Percentiles rank a stretch among this genome's conserved stretches.
Evolutionary conservation across 305 asterid species (phyloP).

Genomic region (Nicotiana rustica): DNA sequence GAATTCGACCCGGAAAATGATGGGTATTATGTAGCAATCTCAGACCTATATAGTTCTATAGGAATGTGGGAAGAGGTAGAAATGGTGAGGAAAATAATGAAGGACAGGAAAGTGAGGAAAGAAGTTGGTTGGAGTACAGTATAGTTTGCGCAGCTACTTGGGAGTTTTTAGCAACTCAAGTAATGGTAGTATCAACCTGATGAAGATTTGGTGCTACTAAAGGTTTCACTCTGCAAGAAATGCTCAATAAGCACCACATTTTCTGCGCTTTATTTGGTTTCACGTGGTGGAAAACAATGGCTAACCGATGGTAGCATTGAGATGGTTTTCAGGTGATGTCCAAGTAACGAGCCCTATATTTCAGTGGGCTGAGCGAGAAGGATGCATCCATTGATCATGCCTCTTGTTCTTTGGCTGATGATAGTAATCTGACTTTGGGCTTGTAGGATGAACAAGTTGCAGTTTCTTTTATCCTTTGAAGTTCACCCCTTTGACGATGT

Average conservation of each 20-base stretch:
- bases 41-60: slow-evolving; percentile 70
- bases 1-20: slow-evolving; percentile 81
- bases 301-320: slow-evolving; percentile 18
- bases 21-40: slow-evolving; percentile 68
- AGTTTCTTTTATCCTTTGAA: neutral
- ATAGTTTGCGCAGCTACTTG: slow-evolving; percentile 31
- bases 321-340: slow-evolving; percentile 10
- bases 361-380: neutral
- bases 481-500: neutral
- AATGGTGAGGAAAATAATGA: slow-evolving; percentile 62
- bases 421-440: neutral
- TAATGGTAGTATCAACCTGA: neutral
- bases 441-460: neutral
- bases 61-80: slow-evolving; percentile 81
- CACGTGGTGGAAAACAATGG: neutral
- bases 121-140: slow-evolving; percentile 76
- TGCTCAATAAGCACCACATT: neutral
- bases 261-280: neutral
- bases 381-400: neutral
- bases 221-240: neutral
- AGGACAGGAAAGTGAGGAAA: slow-evolving; percentile 67
- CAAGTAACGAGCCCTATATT: neutral
- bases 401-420: neutral
- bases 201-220: neutral
- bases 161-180: slow-evolving; percentile 1